Evolutionary conservation across 1,284 basidiomycete genomes (phyloP), one percentile per base, ranked within the genome.

Genomic region (Waitea zeae): DNA sequence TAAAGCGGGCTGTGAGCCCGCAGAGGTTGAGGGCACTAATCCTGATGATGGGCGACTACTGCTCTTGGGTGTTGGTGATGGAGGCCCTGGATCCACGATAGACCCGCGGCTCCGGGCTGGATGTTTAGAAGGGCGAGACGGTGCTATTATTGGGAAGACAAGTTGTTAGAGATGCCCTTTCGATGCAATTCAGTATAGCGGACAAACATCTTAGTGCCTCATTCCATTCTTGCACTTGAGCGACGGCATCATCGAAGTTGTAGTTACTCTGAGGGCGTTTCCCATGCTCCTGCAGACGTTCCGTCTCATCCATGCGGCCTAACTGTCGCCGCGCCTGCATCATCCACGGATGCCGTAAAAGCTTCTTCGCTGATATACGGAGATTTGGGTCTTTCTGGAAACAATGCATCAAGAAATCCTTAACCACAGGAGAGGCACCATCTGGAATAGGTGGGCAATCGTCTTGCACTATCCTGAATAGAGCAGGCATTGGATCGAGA

Each of bases 381-480:
- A 98, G 62, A 52, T 96, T 95, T 43, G 76, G 77, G 50, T 97
- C 93, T 55, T 97, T 97, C 60, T 97, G 93, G 56, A 98, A 98
- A 52, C 93, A 97, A 45, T 96, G 90, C 43, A 88, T 81, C 6
- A 98, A 63, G 48, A 97, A 98, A 54, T 97, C 90, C 49, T 93
- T 88, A 44, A 95, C 92, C 40, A 93, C 80, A 35, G 87, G 75
- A 9, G 87, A 92, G 1, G 87, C 86, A 29, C 89, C 87, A 41
- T 96, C 90, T 0, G 93, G 93, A 45, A 98, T 81, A 5, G 88
- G 88, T 29, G 93, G 93, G 47, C 77, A 84, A 52, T 97, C 92
- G 49, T 98, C 93, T 52, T 96, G 90, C 1, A 98, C 93, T 42
- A 98, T 97, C 34, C 90, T 77, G 58, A 95, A 98, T 17, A 98